Base-by-base conservation (phyloP, 495 filamentous ascomycete genomes). In the Oidiodendron maius region DNA sequence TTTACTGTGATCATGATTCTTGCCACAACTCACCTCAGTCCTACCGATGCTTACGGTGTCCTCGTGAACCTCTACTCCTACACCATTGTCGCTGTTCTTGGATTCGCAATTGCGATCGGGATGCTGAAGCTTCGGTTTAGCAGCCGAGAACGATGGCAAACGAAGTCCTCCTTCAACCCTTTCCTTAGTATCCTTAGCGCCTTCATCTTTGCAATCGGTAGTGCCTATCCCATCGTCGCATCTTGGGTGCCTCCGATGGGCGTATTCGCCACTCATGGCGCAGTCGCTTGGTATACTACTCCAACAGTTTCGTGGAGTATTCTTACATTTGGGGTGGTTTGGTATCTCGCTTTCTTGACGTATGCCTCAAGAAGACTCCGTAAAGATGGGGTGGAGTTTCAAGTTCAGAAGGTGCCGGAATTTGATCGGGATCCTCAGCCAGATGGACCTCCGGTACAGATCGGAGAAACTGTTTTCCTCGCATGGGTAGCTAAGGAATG, bases 21-120 rank as follows among this genome's bases (percentile, higher is more conserved):
- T 2, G 45, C 20, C 4, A 47, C 45, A 15, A 35, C 24, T 15
- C n/a, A 22, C 5, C 40, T 46, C 1, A 35, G 48, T 1, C 59
- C 65, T 5, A 10, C 39, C 4, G 45, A 41, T 25, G 55, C 64
- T 3, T 66, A 66, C 37, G 22, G 25, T 2, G 13, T 66, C 3
- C 50, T 67, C 12, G 51, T 67, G 1, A 17, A 44, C 3, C 39
- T 69, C 4, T 69, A 69, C 50, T 42, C 51, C 16, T 69, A 64
- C 40, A 48, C 51, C 16, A 18, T 69, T 1, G 47, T 61, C 21
- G 24, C 35, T 3, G 9, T 51, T 11, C 21, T 51, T 20, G 38
- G 35, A 5, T 36, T 42, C 22, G 15, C 36, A 3, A 51, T 55
- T n/a, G 52, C 34, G 1, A 16, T 50, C 22, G 52, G 52, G n/a